phyloP scores from a whole-genome alignment of 805 yeast species.

The Komagataella ulmi region DNA sequence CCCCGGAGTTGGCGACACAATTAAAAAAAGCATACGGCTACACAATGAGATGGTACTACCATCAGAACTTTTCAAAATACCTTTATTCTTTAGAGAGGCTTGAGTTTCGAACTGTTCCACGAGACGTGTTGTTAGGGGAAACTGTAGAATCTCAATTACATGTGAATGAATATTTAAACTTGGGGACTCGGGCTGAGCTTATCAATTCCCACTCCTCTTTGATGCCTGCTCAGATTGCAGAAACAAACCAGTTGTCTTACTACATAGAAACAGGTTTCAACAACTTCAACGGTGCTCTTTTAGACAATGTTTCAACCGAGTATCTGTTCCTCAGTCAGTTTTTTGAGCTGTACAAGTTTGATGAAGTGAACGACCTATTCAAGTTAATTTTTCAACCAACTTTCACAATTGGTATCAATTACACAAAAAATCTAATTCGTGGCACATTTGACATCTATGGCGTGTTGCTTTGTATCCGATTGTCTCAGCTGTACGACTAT shows the following conservation, averaged over 20 bases:
- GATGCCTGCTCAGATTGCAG: slow-evolving; percentile 77
- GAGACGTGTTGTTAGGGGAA: slow-evolving; percentile 37
- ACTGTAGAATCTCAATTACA: neutral
- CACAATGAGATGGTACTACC: slow-evolving; percentile 92
- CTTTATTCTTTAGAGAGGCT: slow-evolving; percentile 57
- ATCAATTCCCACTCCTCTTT: slow-evolving; percentile 45
- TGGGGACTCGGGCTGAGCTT: slow-evolving; percentile 49
- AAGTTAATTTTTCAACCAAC: slow-evolving; percentile 38
- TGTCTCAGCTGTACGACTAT: slow-evolving; percentile 50
- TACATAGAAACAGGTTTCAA: slow-evolving; percentile 66
- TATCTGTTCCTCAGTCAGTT: slow-evolving; percentile 61
- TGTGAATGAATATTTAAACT: slow-evolving; percentile 39
- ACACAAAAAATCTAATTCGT: slow-evolving; percentile 25
- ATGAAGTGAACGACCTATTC: slow-evolving; percentile 32
- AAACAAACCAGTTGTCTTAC: slow-evolving; percentile 49
- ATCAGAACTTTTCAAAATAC: slow-evolving; percentile 65
- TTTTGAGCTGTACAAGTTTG: slow-evolving; percentile 37
- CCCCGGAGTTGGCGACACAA: slow-evolving; percentile 55
- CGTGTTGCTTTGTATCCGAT: slow-evolving; percentile 57
- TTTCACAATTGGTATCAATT: slow-evolving; percentile 32
- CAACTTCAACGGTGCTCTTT: slow-evolving; percentile 57
- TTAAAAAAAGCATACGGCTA: slow-evolving; percentile 68
- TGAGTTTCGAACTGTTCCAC: slow-evolving; percentile 40
- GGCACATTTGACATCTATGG: slow-evolving; percentile 65
- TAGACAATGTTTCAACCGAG: slow-evolving; percentile 71